Conservation (phyloP, 2,329 filamentous ascomycete species). For the Rutstroemia sp. region DNA sequence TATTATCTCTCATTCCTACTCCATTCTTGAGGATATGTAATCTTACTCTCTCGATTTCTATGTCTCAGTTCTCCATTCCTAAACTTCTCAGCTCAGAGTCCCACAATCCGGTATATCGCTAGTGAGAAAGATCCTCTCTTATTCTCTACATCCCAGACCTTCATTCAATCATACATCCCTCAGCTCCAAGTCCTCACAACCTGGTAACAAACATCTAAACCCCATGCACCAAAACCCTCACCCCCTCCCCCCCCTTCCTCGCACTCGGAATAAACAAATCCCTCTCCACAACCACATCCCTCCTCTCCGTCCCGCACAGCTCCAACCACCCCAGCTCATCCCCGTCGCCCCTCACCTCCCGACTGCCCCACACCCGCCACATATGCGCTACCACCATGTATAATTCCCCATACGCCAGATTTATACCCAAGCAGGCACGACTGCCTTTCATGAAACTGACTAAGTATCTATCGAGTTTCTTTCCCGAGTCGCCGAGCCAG, state of each 20-base stretch:
- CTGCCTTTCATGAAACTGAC: background rate
- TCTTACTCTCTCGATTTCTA: no score
- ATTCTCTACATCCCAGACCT: no score
- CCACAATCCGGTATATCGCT: no score
- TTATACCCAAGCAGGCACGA: background rate
- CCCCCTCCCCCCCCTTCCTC: background rate
- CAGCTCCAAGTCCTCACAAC: no score
- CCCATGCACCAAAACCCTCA: background rate
- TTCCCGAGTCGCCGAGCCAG: background rate
- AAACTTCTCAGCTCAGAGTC: no score
- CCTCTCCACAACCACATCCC: background rate
- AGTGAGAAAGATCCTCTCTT: no score
- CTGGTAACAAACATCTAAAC: no score
- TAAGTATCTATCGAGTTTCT: background rate
- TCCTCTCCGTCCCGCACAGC: background rate
- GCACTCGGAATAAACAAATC: background rate
- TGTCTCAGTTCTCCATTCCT: no score
- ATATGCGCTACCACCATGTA: background rate
- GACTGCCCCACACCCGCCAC: background rate
- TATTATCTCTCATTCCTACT: no score
- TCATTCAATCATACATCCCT: no score
- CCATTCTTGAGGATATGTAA: no score
- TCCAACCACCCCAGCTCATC: background rate
- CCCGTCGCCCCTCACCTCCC: background rate
- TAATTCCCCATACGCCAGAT: background rate